Percentiles rank a stretch among this genome's conserved stretches.
Evolutionary conservation across 1,284 basidiomycete species (phyloP).

Genomic region (Erythrobasidium hasegawianum): DNA sequence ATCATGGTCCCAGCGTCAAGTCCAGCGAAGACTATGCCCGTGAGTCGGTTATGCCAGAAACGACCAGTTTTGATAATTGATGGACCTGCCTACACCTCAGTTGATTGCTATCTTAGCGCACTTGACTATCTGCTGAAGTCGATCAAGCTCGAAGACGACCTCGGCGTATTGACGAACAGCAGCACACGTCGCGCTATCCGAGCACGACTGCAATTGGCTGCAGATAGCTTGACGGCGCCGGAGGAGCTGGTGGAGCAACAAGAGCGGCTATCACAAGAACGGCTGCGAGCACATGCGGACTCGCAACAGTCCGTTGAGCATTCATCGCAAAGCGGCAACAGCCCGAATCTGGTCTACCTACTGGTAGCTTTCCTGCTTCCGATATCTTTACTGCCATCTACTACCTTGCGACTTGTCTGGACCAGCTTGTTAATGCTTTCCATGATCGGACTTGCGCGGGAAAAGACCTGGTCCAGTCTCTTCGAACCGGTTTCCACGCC

Average conservation of each 20-base stretch:
- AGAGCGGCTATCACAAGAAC: background rate
- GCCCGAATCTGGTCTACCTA: background rate
- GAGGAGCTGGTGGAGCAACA: slow-evolving; percentile 11
- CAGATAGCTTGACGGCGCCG: slow-evolving; percentile 6
- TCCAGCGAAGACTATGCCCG: slow-evolving; percentile 21
- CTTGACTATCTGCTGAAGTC: slow-evolving; percentile 31
- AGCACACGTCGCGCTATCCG: slow-evolving; percentile 11
- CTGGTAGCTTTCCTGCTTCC: background rate
- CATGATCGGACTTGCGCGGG: too few species aligned
- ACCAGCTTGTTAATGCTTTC: background rate
- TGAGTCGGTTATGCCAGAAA: background rate
- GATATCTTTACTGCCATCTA: background rate
- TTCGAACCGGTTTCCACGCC: too few species aligned
- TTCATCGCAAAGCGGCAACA: too few species aligned
- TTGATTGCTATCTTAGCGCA: slow-evolving; percentile 29
- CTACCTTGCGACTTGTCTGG: background rate
- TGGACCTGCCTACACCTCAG: too few species aligned
- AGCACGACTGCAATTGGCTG: slow-evolving; percentile 7
- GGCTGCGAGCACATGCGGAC: background rate
- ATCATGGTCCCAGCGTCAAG: background rate
- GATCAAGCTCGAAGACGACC: slow-evolving; percentile 6
- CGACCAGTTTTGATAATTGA: too few species aligned
- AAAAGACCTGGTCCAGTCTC: too few species aligned
- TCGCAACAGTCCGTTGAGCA: too few species aligned
- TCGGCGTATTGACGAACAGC: background rate